Percentiles rank a stretch among this genome's conserved stretches.
These are phyloP conservation scores for Fusarium falciforme DNA, from an alignment of 2,329 filamentous ascomycete genomes.

Conservation along the genomic window DNA sequence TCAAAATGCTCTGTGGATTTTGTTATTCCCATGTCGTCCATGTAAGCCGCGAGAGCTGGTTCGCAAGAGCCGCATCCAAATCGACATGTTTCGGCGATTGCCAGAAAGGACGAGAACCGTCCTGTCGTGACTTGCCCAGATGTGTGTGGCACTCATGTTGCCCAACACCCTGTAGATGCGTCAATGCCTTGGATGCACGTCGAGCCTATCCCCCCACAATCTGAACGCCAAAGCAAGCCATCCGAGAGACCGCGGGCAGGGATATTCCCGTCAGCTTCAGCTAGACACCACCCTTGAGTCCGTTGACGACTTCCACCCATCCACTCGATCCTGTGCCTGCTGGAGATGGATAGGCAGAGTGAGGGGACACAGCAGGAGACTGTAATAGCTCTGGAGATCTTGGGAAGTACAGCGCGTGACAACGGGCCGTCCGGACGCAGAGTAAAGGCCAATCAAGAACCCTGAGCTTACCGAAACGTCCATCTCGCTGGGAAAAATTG, in stretches of 20 bases:
- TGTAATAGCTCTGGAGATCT: constrained; percentile 8
- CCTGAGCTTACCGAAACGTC: constrained; percentile 43
- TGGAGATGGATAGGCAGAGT: constrained; percentile 8
- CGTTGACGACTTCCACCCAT: constrained; percentile 1
- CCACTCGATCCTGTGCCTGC: constrained; percentile 14
- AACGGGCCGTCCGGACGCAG: constrained; percentile 8
- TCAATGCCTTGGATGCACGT: constrained; percentile 55
- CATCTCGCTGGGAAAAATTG: background rate
- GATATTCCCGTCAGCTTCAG: constrained; percentile 33
- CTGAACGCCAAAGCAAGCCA: constrained; percentile 36
- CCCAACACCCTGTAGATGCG: constrained; percentile 49
- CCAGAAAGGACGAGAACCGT: constrained; percentile 13
- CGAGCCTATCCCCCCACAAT: constrained; percentile 38
- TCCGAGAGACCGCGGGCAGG: constrained; percentile 31
- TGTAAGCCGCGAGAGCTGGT: background rate
- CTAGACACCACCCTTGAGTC: background rate
- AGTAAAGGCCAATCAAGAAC: constrained; percentile 40
- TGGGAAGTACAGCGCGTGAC: constrained; percentile 25
- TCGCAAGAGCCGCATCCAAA: constrained; percentile 18
- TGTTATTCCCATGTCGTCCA: background rate
- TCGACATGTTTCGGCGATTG: constrained; percentile 1
- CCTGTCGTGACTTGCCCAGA: constrained; percentile 17
- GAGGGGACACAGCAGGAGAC: constrained; percentile 18
- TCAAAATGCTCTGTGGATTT: background rate
- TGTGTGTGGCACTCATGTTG: constrained; percentile 30